Evolutionary conservation across 805 yeast genomes (phyloP), one percentile per base, ranked within the genome.

Genomic region (Schizosaccharomyces japonicus): DNA sequence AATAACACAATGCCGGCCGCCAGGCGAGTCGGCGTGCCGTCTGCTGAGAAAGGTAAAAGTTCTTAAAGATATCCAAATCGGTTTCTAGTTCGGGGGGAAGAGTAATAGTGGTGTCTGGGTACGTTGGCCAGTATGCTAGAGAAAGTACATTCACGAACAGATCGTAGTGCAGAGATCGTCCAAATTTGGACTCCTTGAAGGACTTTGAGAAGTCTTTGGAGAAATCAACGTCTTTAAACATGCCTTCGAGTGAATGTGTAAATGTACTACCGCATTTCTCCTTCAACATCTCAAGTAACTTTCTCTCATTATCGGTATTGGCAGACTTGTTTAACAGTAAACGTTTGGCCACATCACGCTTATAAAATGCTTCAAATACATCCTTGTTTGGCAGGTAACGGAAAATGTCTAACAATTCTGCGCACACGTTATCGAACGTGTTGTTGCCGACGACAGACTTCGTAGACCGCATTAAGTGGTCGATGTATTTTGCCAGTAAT

Each of bases 331-430:
- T 67, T 66, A 49, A 73, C 68, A 78, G 57, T 39, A 84, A 66
- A 51, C 95, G 67, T 59, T 78, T 82, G 1, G 94, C 94, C 50
- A 85, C 66, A 62, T 81, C 94, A 48, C 76, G 80, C 55, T 83
- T 83, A 60, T 82, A 84, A 51, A 79, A 76, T 39, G 73, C 78
- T 57, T 83, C 94, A 62, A 84, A 85, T 25, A 80, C 64, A 61
- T 84, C 95, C 56, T 83, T 85, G 54, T 85, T 94, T 50, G 73
- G 69, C 44, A 84, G 67, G 56, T 73, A 76, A 49, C 77, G 65
- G 55, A 84, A 75, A 29, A 85, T 68, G 21, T 67, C 61, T 10
- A 80, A 4, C 13, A 36, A 5, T 4, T 17, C 23, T 23, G 17
- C 25, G n/a, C 17, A 36, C 13, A 36, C 23, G 17, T 36, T 6